Evolutionary conservation across 176 grass and related monocot species (phyloP).

Genomic region (Dendrocalamus sinicus): DNA sequence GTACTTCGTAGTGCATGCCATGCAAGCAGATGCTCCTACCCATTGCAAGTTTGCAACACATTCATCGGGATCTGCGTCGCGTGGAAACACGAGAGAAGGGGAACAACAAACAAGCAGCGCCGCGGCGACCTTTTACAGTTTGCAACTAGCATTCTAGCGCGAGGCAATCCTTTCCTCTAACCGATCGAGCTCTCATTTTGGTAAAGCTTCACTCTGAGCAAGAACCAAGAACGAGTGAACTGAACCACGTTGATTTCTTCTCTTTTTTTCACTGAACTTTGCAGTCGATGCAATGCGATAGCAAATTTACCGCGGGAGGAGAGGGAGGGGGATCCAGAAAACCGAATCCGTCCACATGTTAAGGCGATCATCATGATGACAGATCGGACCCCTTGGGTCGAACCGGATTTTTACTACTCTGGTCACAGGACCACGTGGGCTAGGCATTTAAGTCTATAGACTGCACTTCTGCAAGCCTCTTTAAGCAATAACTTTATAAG

Average conservation of each 20-base stretch:
- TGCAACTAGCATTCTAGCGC: not conserved
- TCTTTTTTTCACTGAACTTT: not conserved
- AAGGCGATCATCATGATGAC: conserved; percentile 28
- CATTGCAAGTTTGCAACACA: not conserved
- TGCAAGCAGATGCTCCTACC: not conserved
- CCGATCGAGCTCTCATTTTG: not conserved
- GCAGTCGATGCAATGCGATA: not conserved
- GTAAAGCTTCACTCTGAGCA: conserved; percentile 11
- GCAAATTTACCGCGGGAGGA: not conserved
- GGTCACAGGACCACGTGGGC: too few species aligned
- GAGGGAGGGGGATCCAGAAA: not conserved
- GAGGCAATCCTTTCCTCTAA: not conserved
- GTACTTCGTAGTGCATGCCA: not conserved
- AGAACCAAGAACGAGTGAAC: not conserved
- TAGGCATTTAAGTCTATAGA: too few species aligned
- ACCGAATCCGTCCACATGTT: conserved; percentile 29
- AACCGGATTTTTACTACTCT: too few species aligned
- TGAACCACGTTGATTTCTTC: not conserved
- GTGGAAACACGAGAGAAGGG: not conserved
- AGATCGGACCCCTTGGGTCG: too few species aligned
- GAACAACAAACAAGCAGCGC: not conserved
- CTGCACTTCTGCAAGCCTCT: too few species aligned
- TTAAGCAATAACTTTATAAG: too few species aligned
- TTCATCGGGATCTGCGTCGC: conserved; percentile 39
- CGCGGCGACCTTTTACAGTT: not conserved